Percentiles rank a stretch among this genome's conserved stretches.
Evolutionary conservation across 768 basidiomycete genomes (phyloP).

Genomic region (Galerina sulciceps): DNA sequence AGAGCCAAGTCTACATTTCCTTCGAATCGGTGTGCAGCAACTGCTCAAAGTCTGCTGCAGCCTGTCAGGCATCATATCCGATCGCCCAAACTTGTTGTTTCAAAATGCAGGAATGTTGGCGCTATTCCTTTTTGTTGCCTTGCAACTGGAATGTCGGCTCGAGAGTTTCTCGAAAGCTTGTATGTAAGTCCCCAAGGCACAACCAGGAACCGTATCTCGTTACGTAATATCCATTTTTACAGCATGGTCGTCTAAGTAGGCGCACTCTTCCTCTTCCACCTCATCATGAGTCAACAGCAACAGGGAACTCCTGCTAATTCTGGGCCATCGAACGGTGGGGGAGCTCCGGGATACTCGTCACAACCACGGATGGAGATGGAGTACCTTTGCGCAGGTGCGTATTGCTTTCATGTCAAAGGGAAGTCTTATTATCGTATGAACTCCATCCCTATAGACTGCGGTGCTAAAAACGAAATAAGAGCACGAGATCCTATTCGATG

Average conservation of each 20-base stretch:
- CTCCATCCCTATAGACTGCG: slow-evolving; percentile 61
- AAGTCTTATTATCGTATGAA: slow-evolving; percentile 6
- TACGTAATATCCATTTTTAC: neutral
- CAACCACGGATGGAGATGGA: slow-evolving; percentile 72
- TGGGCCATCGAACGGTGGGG: slow-evolving; percentile 22
- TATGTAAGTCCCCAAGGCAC: too few species aligned
- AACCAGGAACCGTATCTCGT: neutral
- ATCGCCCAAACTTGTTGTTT: slow-evolving; percentile 5
- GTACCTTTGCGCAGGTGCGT: slow-evolving; percentile 83
- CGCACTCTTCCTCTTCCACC: neutral
- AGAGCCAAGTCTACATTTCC: slow-evolving; percentile 12
- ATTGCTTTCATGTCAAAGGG: neutral
- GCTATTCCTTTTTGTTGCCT: slow-evolving; percentile 9
- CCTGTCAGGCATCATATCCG: slow-evolving; percentile 9
- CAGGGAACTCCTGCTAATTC: slow-evolving; percentile 10
- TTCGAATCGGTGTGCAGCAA: slow-evolving; percentile 1
- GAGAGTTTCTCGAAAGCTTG: too few species aligned
- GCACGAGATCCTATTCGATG: slow-evolving; percentile 93
- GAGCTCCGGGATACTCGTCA: slow-evolving; percentile 32
- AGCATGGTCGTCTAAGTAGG: neutral
- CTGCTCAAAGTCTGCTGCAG: slow-evolving; percentile 8
- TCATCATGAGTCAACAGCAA: slow-evolving; percentile 23
- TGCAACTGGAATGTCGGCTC: slow-evolving; percentile 6
- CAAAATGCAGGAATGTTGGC: slow-evolving; percentile 7
- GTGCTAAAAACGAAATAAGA: slow-evolving; percentile 90